Evolutionary conservation across 108 stramenopile genomes (phyloP), one percentile per base, ranked within the genome.

Genomic region (Skeletonema menzelii): DNA sequence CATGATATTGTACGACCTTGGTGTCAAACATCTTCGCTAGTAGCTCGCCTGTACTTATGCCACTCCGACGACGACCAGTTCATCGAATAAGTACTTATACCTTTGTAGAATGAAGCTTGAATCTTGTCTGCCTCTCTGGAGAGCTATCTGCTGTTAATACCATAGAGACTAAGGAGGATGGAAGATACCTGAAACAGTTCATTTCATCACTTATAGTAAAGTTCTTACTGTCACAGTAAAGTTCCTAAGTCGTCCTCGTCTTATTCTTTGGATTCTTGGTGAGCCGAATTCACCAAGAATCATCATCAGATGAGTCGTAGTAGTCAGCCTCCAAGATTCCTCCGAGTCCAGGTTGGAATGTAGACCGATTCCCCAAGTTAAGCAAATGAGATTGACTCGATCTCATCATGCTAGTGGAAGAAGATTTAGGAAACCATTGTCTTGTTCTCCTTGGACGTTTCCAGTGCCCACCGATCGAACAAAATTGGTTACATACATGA

Each of bases 401-500:
- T 14, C 61, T 69, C 73, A 79, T 75, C 88, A 89, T 89, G 22
- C 80, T 77, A 8, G 88, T 87, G 7, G 76, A 80, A 24, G 59
- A 63, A 11, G 67, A 64, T 53, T 53, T 70, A 10, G 79, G 75
- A 57, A 89, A 89, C 88, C 88, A 89, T 28, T 72, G 77, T 12
- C 56, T 67, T 3, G 63, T 58, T 30, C 34, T 35, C 6, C 56
- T 59, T 40, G 88, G 85, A 56, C 85, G 55, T 11, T 46, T 24
- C 88, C 88, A 88, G 40, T 79, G 69, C 13, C 67, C 37, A 49
- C 75, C 40, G 22, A 69, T 26, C 32, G 40, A 13, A 56, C 89
- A 90, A 56, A 87, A 90, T 27, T 82, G 70, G 63, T 91, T 91
- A 64, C 90, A 91, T 3, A 30, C 34, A 67, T 91, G 88, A 67